phyloP scores from a whole-genome alignment of 768 basidiomycete species.

The Lanmaoa pseudosensibilis region DNA sequence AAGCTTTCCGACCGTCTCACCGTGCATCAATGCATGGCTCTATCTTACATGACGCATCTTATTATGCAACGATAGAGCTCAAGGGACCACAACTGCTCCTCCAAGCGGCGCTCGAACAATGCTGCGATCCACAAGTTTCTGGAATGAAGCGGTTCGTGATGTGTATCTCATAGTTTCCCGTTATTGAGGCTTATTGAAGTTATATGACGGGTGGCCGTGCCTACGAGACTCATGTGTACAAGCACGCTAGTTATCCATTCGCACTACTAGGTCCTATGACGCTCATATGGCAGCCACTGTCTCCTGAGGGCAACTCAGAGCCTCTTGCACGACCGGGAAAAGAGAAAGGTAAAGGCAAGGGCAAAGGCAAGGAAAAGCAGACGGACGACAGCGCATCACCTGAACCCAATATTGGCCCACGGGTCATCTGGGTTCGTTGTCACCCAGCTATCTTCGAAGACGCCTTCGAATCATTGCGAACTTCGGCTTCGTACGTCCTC shows the following conservation, averaged over 20 bases:
- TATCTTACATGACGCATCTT: constrained; percentile 90
- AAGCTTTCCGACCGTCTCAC: constrained; percentile 88
- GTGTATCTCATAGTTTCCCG: not conserved
- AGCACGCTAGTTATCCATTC: constrained; percentile 61
- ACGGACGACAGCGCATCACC: constrained; percentile 16
- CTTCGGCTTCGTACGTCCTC: constrained; percentile 51
- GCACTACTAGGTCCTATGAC: constrained; percentile 68
- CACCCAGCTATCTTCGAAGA: constrained; percentile 74
- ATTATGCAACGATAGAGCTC: constrained; percentile 74
- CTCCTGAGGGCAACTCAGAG: constrained; percentile 1
- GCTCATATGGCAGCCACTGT: constrained; percentile 67
- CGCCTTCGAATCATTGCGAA: constrained; percentile 51
- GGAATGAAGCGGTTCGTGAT: constrained; percentile 55
- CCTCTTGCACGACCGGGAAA: constrained; percentile 8
- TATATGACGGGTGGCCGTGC: constrained; percentile 65
- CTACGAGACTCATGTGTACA: constrained; percentile 68
- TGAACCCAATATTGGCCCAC: constrained; percentile 17
- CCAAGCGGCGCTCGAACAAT: constrained; percentile 47
- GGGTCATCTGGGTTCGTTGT: constrained; percentile 71
- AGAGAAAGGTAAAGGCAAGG: not conserved
- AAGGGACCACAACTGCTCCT: constrained; percentile 61
- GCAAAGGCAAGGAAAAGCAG: constrained; percentile 36
- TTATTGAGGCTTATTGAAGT: constrained; percentile 38
- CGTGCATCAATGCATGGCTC: constrained; percentile 82
- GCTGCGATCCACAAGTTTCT: constrained; percentile 69